A percentile compares a stretch with the other conserved stretches of the same genome.
These are phyloP conservation scores for Lactarius tabidus DNA, from an alignment of 768 basidiomycete genomes.

Conservation along the genomic window DNA sequence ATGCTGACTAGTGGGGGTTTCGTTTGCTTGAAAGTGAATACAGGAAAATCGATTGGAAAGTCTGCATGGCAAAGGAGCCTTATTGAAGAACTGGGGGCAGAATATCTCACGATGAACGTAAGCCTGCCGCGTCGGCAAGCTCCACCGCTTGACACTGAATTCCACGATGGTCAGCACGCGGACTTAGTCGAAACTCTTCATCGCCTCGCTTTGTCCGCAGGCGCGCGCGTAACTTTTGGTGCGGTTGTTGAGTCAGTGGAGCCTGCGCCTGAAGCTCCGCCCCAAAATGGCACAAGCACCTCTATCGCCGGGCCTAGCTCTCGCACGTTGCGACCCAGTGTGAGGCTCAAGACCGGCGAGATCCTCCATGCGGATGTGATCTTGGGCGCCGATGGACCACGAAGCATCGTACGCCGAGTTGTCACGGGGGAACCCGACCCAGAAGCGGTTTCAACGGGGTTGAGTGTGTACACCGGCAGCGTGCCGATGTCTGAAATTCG, in stretches of 20 bases:
- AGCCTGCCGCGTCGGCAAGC: neutral
- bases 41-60: slow-evolving; percentile 14
- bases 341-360: slow-evolving; percentile 28
- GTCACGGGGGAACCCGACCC: slow-evolving; percentile 33
- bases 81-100: slow-evolving; percentile 22
- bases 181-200: slow-evolving; percentile 19
- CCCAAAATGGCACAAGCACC: slow-evolving; percentile 5
- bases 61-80: slow-evolving; percentile 20
- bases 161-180: slow-evolving; percentile 19
- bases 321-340: slow-evolving; percentile 18
- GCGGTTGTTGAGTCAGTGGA: slow-evolving; percentile 19
- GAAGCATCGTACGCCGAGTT: slow-evolving; percentile 25
- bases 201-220: slow-evolving; percentile 22
- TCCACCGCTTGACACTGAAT: slow-evolving; percentile 6
- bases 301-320: slow-evolving; percentile 11
- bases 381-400: slow-evolving; percentile 30
- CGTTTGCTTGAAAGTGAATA: slow-evolving; percentile 21
- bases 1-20: slow-evolving; percentile 2
- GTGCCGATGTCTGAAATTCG: slow-evolving; percentile 20
- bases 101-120: slow-evolving; percentile 24
- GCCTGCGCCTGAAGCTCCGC: slow-evolving; percentile 6
- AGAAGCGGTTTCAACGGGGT: slow-evolving; percentile 25
- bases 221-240: slow-evolving; percentile 20
- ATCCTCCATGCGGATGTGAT: slow-evolving; percentile 30
- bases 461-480: slow-evolving; percentile 27